These are phyloP conservation scores for Pseudogymnoascus sp. DNA, from an alignment of 2,329 filamentous ascomycete species.

Conservation along the genomic window DNA sequence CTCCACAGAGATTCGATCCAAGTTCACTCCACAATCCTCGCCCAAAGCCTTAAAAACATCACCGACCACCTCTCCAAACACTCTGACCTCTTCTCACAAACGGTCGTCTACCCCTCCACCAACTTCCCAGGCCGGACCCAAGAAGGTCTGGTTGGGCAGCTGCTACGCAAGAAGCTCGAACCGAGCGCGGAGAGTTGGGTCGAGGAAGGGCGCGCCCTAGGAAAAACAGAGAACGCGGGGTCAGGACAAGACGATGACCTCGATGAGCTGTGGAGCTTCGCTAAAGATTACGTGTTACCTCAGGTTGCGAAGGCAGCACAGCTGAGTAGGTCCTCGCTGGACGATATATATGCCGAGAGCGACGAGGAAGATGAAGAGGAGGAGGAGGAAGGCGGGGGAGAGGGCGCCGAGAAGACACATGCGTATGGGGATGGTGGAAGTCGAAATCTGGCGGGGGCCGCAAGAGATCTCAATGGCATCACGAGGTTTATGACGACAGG, in stretches of 20 bases:
- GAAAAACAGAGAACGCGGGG: slow-evolving; percentile 22
- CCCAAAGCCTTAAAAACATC: slow-evolving; percentile 59
- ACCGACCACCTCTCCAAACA: slow-evolving; percentile 58
- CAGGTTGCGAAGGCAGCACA: slow-evolving; percentile 31
- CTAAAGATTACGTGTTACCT: slow-evolving; percentile 32
- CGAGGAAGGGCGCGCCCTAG: slow-evolving; percentile 48
- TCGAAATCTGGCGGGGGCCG: not conserved
- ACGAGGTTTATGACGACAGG: slow-evolving; percentile 7
- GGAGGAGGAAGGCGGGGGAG: slow-evolving; percentile 22
- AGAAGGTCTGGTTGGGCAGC: slow-evolving; percentile 54
- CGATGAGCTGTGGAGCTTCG: slow-evolving; percentile 46
- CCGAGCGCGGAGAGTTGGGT: slow-evolving; percentile 69
- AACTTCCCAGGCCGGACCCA: slow-evolving; percentile 65
- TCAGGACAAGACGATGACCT: slow-evolving; percentile 33
- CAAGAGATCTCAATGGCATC: not conserved
- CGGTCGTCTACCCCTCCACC: slow-evolving; percentile 68
- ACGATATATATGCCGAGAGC: slow-evolving; percentile 22
- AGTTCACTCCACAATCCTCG: slow-evolving; percentile 62
- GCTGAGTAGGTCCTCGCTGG: slow-evolving; percentile 33
- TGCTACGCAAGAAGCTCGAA: slow-evolving; percentile 78
- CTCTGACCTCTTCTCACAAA: slow-evolving; percentile 56
- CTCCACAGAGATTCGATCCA: slow-evolving; percentile 57
- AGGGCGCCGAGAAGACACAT: slow-evolving; percentile 33
- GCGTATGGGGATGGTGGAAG: slow-evolving; percentile 25
- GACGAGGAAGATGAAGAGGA: slow-evolving; percentile 15